phyloP scores from a whole-genome alignment of 495 filamentous ascomycete species.

The Trichocladium antarcticum region DNA sequence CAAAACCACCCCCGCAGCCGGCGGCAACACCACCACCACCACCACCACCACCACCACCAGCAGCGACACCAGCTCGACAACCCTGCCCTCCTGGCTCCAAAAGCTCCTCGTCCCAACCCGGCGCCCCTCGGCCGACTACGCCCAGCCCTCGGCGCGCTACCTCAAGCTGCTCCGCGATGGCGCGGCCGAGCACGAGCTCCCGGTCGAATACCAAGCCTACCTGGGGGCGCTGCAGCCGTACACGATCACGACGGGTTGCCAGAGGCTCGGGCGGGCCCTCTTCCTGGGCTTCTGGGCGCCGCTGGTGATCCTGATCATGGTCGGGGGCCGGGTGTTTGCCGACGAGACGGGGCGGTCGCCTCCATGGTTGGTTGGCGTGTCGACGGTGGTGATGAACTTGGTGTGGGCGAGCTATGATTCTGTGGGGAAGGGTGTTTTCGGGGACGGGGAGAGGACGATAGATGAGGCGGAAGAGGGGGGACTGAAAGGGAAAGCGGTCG shows the following conservation, averaged over 20 bases:
- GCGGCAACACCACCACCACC: constrained; percentile 11
- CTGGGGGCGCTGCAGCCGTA: constrained; percentile 57
- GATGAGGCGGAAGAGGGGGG: constrained; percentile 21
- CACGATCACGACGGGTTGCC: constrained; percentile 51
- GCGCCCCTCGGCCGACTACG: constrained; percentile 54
- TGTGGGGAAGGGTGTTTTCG: constrained; percentile 56
- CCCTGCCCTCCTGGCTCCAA: constrained; percentile 20
- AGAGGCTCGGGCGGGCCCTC: constrained; percentile 51
- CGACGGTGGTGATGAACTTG: constrained; percentile 37
- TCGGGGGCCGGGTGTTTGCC: constrained; percentile 33
- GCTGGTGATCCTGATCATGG: constrained; percentile 33
- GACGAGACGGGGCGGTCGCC: constrained; percentile 57
- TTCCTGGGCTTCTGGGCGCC: constrained; percentile 54
- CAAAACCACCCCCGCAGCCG: constrained; percentile 1
- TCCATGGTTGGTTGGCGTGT: constrained; percentile 47
- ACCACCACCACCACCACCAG: constrained; percentile 1
- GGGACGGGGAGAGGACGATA: constrained; percentile 75
- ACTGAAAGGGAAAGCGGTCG: neutral
- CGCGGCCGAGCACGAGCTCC: constrained; percentile 65
- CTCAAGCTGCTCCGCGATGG: constrained; percentile 65
- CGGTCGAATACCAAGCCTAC: constrained; percentile 59
- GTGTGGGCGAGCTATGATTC: constrained; percentile 71
- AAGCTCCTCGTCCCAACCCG: constrained; percentile 27
- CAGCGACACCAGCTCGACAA: neutral
- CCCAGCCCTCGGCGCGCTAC: constrained; percentile 77